phyloP scores from a whole-genome alignment of 805 yeast species.

The Nematodospora valgi region DNA sequence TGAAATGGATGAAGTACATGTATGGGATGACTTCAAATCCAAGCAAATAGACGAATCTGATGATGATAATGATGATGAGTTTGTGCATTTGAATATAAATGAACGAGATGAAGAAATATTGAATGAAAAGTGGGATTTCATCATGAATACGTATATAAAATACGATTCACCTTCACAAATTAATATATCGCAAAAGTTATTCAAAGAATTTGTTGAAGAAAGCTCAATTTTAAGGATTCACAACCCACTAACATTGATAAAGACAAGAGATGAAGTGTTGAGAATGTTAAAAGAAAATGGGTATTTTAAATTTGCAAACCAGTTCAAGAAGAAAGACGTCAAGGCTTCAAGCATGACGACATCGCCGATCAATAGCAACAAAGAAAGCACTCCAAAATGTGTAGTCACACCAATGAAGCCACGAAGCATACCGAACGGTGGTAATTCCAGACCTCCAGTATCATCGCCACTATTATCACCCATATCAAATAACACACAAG shows the following conservation, averaged over 20 bases:
- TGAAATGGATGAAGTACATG: conserved; percentile 1
- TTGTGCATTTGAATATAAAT: not conserved
- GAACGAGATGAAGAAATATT: conserved; percentile 6
- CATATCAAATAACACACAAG: not conserved
- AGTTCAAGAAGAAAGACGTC: conserved; percentile 1
- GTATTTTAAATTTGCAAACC: conserved; percentile 15
- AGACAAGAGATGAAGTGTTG: conserved; percentile 29
- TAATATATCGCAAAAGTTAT: conserved; percentile 43
- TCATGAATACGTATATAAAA: conserved; percentile 38
- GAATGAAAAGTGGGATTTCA: conserved; percentile 31
- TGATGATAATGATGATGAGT: conserved; percentile 10
- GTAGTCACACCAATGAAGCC: not conserved
- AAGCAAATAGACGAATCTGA: conserved; percentile 10
- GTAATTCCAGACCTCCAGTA: not conserved
- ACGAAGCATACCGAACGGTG: not conserved
- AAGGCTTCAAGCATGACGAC: not conserved
- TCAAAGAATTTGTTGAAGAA: conserved; percentile 21
- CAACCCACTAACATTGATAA: conserved; percentile 22
- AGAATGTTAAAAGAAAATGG: conserved; percentile 35
- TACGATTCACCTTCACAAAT: conserved; percentile 45
- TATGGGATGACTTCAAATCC: conserved; percentile 18
- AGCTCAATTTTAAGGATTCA: conserved; percentile 17
- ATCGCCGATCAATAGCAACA: conserved; percentile 1
- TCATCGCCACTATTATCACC: conserved; percentile 7
- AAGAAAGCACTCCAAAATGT: not conserved